A percentile compares a stretch with the other conserved stretches of the same genome.
Conservation (phyloP, 164 flowering plant genomes). For the Macadamia tetraphylla region DNA sequence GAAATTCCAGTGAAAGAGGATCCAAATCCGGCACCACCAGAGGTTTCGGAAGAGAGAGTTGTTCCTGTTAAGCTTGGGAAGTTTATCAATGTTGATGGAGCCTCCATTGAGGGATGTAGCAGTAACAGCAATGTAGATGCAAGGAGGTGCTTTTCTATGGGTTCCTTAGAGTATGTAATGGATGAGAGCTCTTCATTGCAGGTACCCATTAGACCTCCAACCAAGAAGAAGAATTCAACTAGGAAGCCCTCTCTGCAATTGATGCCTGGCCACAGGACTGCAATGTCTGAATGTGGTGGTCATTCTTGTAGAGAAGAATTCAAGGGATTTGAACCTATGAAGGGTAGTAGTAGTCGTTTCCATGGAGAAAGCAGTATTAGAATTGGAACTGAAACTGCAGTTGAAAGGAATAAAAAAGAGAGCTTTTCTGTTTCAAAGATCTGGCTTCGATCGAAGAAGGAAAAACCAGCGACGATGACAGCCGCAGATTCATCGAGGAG, state of each 20-base stretch:
- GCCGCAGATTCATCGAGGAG: slow-evolving; percentile 42
- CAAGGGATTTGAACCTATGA: slow-evolving; percentile 34
- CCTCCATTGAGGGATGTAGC: slow-evolving; percentile 16
- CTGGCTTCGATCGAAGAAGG: slow-evolving; percentile 66
- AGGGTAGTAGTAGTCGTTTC: slow-evolving; percentile 8
- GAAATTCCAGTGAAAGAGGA: slow-evolving; percentile 32
- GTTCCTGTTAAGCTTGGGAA: slow-evolving; percentile 88
- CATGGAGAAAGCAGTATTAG: slow-evolving; percentile 8
- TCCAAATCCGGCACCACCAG: slow-evolving; percentile 4
- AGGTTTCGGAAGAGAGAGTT: slow-evolving; percentile 40
- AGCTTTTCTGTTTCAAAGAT: slow-evolving; percentile 83
- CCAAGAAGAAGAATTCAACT: slow-evolving; percentile 35
- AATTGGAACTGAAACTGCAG: slow-evolving; percentile 6
- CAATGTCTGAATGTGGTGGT: slow-evolving; percentile 72
- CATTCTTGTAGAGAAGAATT: slow-evolving; percentile 60
- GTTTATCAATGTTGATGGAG: slow-evolving; percentile 51
- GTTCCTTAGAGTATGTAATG: slow-evolving; percentile 83
- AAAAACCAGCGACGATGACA: slow-evolving; percentile 15
- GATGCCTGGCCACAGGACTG: slow-evolving; percentile 44
- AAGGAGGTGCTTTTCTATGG: slow-evolving; percentile 93
- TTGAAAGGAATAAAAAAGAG: slow-evolving; percentile 45
- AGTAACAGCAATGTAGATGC: slow-evolving; percentile 39
- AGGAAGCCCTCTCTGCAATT: slow-evolving; percentile 53
- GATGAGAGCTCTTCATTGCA: slow-evolving; percentile 60
- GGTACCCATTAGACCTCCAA: slow-evolving; percentile 52